Evolutionary conservation across 2,329 filamentous ascomycete genomes (phyloP), one percentile per base, ranked within the genome.

Genomic region (Colletotrichum chrysophilum): DNA sequence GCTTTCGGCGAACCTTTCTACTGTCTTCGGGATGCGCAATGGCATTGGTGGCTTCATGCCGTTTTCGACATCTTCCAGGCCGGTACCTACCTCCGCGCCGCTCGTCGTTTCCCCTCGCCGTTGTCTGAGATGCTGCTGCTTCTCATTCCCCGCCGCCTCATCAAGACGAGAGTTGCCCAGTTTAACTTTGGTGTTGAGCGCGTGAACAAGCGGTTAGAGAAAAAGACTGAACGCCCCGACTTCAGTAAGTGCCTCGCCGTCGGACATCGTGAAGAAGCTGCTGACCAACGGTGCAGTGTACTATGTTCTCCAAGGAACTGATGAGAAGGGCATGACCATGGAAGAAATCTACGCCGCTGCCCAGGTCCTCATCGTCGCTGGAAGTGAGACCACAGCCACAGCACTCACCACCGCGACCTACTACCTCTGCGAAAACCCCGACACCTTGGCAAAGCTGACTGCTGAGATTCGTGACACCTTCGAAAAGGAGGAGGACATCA

Each of bases 391-490:
- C 5, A 84, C 84, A 1, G 83, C 83, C 2, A 83, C 83, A 0
- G 60, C 79, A 0, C 79, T 84, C 0, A 77, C 79, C 2, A 82
- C 80, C 3, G 78, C 77, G 4, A 78, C 78, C 0, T 84, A 78
- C 66, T 76, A 80, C 7, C 79, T 86, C 5, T 75, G 80, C 3
- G 79, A 68, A 6, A 83, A 85, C 32, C 84, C 84, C 0, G 66
- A 79, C 0, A 77, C 75, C 1, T 72, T 85, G 16, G 55, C 80
- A 7, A 84, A 78, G 36, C 66, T 88, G 12, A 79, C 80, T 3
- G 38, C 81, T 0, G 88, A 89, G 77, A 78, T 88, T 3, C 83
- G 86, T 1, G 74, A 77, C 0, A 36, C 80, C 0, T 87, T 87
- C 62, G 65, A 78, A 4, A 77, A 65, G 0, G 81, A 84, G 28